Conservation (phyloP, 106 monocot genomes). For the Dioscorea alata region DNA sequence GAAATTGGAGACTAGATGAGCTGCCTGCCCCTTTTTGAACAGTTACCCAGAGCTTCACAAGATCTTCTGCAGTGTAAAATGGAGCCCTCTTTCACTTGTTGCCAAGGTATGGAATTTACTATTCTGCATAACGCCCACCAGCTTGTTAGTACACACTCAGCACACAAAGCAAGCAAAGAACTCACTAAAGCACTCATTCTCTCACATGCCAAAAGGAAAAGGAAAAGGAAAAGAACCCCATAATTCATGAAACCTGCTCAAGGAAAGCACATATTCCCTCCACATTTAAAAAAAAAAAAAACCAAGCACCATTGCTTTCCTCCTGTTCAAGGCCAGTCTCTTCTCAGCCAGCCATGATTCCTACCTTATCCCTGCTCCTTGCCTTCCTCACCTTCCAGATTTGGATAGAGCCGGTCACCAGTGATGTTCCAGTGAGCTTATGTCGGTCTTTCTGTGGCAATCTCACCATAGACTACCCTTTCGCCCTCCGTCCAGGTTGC, state of each 20-base stretch:
- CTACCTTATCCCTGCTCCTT: background rate
- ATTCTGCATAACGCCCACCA: no score
- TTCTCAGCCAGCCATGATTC: background rate
- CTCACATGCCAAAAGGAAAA: background rate
- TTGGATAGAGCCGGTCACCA: background rate
- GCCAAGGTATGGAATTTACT: no score
- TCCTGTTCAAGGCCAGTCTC: background rate
- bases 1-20: no score
- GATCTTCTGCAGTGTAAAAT: no score
- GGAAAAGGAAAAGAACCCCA: background rate
- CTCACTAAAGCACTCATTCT: no score
- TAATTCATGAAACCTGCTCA: background rate
- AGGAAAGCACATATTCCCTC: constrained; percentile 13
- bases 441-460: constrained; percentile 66
- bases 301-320: background rate
- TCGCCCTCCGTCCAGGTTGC: constrained; percentile 50
- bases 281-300: background rate
- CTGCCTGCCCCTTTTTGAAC: no score
- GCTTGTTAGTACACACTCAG: no score
- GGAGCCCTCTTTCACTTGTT: no score
- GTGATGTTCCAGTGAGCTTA: constrained; percentile 1
- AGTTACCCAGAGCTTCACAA: no score
- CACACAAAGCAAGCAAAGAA: no score
- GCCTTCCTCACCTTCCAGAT: background rate
- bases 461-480: constrained; percentile 64